Conservation (phyloP, 495 filamentous ascomycete genomes). For the Lasiosphaeria miniovina region DNA sequence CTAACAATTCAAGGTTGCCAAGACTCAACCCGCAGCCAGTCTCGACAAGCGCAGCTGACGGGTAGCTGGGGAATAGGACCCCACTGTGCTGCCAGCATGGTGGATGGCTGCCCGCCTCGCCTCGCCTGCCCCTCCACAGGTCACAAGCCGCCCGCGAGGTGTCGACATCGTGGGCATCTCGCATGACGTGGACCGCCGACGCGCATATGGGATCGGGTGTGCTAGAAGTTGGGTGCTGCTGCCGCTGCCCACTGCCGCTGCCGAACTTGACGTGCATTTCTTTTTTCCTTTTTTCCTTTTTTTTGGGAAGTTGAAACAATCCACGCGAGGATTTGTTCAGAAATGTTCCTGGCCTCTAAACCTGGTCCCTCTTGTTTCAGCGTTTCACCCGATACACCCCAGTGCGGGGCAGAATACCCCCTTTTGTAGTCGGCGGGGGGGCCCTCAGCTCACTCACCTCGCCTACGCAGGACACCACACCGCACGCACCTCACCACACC, state of each 20-base stretch:
- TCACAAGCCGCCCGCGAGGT: background rate
- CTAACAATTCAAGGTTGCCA: too few species aligned
- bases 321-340: background rate
- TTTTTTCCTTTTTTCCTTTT: background rate
- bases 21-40: too few species aligned
- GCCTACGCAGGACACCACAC: too few species aligned
- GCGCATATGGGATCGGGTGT: background rate
- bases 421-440: background rate
- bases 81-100: background rate
- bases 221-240: too few species aligned
- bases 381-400: background rate
- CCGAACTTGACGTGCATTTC: too few species aligned
- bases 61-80: background rate
- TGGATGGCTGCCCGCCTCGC: background rate
- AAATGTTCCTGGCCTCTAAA: background rate
- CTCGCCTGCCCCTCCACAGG: background rate
- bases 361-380: background rate
- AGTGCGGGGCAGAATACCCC: background rate
- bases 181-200: background rate
- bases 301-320: background rate
- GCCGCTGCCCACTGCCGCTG: too few species aligned
- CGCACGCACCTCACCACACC: too few species aligned
- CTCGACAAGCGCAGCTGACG: background rate
- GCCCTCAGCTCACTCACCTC: background rate
- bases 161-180: conserved; percentile 1